Evolutionary conservation across 2,329 filamentous ascomycete species (phyloP).

Genomic region (Aspergillus viridinutans): DNA sequence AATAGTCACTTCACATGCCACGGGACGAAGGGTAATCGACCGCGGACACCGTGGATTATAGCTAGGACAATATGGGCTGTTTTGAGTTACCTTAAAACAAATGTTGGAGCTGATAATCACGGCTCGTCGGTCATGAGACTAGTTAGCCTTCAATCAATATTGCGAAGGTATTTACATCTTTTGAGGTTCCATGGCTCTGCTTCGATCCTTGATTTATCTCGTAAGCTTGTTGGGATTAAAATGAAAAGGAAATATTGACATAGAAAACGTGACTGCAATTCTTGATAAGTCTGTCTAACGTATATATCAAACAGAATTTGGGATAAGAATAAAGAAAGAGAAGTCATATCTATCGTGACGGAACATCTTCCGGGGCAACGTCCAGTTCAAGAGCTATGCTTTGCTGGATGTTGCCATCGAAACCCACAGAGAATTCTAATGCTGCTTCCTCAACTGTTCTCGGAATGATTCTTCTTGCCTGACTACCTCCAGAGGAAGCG

Average conservation of each 20-base stretch:
- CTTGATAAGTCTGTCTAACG: background rate
- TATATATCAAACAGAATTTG: background rate
- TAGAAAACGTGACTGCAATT: background rate
- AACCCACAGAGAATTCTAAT: conserved; percentile 3
- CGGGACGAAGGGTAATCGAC: too few species aligned
- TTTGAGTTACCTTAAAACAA: too few species aligned
- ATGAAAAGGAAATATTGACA: background rate
- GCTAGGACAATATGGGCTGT: too few species aligned
- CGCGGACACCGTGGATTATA: too few species aligned
- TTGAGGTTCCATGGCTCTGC: too few species aligned
- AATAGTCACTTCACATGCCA: too few species aligned
- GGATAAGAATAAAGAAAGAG: background rate
- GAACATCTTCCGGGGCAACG: background rate
- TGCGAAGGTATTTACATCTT: background rate
- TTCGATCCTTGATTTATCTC: background rate
- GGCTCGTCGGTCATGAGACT: too few species aligned
- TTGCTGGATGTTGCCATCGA: background rate
- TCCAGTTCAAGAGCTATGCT: background rate
- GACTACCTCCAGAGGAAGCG: conserved; percentile 63
- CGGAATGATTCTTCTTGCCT: conserved; percentile 55
- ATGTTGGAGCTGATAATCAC: too few species aligned
- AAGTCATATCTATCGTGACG: background rate
- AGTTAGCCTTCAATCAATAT: background rate
- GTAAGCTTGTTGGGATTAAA: too few species aligned
- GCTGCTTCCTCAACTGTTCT: conserved; percentile 23